These are phyloP conservation scores for Nemania sp. DNA, from an alignment of 2,329 filamentous ascomycete genomes.

Conservation along the genomic window DNA sequence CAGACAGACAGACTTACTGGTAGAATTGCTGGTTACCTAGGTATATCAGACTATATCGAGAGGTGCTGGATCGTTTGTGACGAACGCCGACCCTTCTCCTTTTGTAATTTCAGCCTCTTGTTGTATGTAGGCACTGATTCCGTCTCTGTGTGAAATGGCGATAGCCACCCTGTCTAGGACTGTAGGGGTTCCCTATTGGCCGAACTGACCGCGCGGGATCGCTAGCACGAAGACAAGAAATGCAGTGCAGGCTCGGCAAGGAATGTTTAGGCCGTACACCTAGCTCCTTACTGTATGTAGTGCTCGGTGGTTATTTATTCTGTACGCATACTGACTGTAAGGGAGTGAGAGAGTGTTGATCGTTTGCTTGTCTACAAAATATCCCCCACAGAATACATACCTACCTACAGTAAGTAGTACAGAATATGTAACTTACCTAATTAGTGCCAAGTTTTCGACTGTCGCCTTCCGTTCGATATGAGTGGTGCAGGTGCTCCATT, in stretches of 20 bases:
- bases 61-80: slow-evolving; percentile 13
- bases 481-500: slow-evolving; percentile 11
- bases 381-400: not conserved
- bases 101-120: slow-evolving; percentile 22
- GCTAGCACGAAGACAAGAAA: slow-evolving; percentile 1
- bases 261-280: not conserved
- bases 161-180: slow-evolving; percentile 11
- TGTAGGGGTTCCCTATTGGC: slow-evolving; percentile 7
- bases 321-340: slow-evolving; percentile 7
- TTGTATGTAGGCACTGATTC: not conserved
- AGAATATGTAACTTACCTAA: slow-evolving; percentile 6
- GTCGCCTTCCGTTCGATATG: slow-evolving; percentile 19
- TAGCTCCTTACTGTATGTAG: too few relatives aligned
- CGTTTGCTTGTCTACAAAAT: slow-evolving; percentile 14
- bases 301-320: not conserved
- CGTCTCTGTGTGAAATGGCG: not conserved
- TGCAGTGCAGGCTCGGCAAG: not conserved
- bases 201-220: not conserved
- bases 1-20: too few relatives aligned
- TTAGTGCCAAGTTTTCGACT: slow-evolving; percentile 18
- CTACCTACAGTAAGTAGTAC: too few relatives aligned
- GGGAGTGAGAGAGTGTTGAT: slow-evolving; percentile 5
- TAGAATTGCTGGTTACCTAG: not conserved
- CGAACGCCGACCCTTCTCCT: slow-evolving; percentile 8
- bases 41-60: not conserved